Evolutionary conservation across 1,284 basidiomycete genomes (phyloP).

Genomic region (Somion occarium): DNA sequence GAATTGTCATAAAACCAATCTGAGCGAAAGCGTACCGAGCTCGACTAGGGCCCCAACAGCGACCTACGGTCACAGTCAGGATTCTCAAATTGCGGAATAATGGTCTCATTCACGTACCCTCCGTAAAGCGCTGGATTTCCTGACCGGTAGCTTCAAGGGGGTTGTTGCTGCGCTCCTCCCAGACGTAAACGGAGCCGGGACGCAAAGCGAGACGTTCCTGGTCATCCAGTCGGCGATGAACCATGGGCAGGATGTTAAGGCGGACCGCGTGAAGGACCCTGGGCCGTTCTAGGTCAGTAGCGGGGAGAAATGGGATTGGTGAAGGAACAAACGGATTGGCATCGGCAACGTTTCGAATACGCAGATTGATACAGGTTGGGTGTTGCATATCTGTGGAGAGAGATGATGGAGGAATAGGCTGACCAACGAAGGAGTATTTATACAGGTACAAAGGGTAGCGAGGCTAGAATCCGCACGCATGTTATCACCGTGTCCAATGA

Average conservation of each 20-base stretch:
- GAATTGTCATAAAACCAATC: too few relatives aligned
- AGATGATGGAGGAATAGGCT: conserved; percentile 5
- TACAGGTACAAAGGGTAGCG: not conserved
- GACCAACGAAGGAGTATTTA: conserved; percentile 9
- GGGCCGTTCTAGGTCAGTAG: not conserved
- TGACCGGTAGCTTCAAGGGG: conserved; percentile 35
- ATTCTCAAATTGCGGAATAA: conserved; percentile 14
- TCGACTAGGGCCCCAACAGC: conserved; percentile 8
- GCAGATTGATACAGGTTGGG: conserved; percentile 26
- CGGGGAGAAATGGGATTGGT: too few relatives aligned
- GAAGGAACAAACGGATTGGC: conserved; percentile 21
- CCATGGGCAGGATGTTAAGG: conserved; percentile 30
- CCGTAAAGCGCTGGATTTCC: conserved; percentile 41
- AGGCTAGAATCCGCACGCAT: not conserved
- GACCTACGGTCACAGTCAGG: not conserved
- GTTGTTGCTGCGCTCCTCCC: conserved; percentile 38
- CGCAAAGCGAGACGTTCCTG: conserved; percentile 37
- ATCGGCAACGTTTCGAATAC: conserved; percentile 27
- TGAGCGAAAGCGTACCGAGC: conserved; percentile 5
- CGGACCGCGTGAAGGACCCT: conserved; percentile 32
- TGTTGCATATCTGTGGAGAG: conserved; percentile 21
- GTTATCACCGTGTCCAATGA: conserved; percentile 1
- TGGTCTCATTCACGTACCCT: conserved; percentile 32
- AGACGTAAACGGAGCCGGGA: conserved; percentile 41
- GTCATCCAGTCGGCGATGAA: conserved; percentile 38